A percentile compares a stretch with the other conserved stretches of the same genome.
Evolutionary conservation across 2,329 filamentous ascomycete species (phyloP).

Genomic region (Ophiostoma pallidulum): DNA sequence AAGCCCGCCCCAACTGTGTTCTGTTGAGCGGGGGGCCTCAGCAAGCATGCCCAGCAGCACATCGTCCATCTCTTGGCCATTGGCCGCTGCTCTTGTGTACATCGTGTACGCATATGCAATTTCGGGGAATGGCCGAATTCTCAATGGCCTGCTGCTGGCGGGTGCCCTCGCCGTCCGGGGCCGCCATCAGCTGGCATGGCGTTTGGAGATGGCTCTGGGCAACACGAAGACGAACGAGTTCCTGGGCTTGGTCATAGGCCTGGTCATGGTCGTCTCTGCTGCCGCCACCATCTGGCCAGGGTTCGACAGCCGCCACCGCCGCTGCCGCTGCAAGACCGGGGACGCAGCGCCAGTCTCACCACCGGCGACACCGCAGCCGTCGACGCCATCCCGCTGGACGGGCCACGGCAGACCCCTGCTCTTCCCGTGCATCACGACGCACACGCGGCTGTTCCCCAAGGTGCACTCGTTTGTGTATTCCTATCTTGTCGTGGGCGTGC

Average conservation of each 20-base stretch:
- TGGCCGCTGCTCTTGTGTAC: background rate
- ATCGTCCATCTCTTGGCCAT: too few relatives aligned
- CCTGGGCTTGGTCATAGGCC: background rate
- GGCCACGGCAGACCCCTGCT: conserved; percentile 38
- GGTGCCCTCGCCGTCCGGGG: background rate
- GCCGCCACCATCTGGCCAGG: background rate
- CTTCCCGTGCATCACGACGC: conserved; percentile 56
- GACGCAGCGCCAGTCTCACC: too few relatives aligned
- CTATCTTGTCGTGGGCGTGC: conserved; percentile 60
- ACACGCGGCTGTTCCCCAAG: conserved; percentile 57
- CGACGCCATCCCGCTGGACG: conserved; percentile 12
- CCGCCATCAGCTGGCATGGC: background rate
- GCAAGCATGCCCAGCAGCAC: too few relatives aligned
- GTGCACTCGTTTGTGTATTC: conserved; percentile 61
- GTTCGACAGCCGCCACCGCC: too few relatives aligned
- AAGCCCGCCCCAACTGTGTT: too few relatives aligned
- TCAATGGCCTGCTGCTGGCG: background rate
- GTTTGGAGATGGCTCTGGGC: background rate
- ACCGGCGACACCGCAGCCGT: too few relatives aligned
- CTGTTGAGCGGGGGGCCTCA: too few relatives aligned
- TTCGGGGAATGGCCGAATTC: background rate
- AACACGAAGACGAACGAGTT: background rate
- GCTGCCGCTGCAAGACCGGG: too few relatives aligned
- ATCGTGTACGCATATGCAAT: background rate
- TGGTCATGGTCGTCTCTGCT: background rate